Conservation (phyloP, 139 green algal species). For the Chlamydomonas sp. region DNA sequence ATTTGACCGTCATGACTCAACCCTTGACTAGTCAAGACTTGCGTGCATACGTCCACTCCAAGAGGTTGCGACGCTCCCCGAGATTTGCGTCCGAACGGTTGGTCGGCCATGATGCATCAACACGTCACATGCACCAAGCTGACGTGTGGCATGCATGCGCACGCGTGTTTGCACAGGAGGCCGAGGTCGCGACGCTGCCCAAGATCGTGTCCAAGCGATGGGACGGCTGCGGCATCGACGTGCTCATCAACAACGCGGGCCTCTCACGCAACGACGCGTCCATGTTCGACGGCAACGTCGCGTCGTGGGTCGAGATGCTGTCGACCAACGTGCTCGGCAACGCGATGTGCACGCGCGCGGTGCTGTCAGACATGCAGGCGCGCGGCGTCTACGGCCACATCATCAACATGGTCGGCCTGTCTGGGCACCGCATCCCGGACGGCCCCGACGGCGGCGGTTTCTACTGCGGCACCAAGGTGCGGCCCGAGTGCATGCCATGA, state of each 20-base stretch:
- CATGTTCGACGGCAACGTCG: constrained; percentile 64
- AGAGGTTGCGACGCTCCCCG: no score
- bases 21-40: no score
- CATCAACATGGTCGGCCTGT: constrained; percentile 65
- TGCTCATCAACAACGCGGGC: constrained; percentile 66
- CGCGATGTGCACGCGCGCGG: constrained; percentile 59
- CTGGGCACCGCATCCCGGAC: constrained; percentile 53
- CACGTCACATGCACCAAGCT: no score
- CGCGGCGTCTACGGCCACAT: constrained; percentile 59
- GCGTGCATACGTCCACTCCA: no score
- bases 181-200: constrained; percentile 50
- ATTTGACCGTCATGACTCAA: no score
- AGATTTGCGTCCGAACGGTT: no score
- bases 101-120: no score
- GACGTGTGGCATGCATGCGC: no score
- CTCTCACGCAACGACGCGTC: constrained; percentile 49
- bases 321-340: constrained; percentile 71
- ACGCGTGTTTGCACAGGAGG: no score
- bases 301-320: constrained; percentile 62
- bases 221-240: constrained; percentile 54
- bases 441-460: constrained; percentile 41
- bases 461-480: constrained; percentile 43
- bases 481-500: no score
- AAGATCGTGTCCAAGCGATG: constrained; percentile 68
- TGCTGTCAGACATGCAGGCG: constrained; percentile 62